Evolutionary conservation across 202 grass and related monocot genomes (phyloP).

Genomic region (Setaria viridis): DNA sequence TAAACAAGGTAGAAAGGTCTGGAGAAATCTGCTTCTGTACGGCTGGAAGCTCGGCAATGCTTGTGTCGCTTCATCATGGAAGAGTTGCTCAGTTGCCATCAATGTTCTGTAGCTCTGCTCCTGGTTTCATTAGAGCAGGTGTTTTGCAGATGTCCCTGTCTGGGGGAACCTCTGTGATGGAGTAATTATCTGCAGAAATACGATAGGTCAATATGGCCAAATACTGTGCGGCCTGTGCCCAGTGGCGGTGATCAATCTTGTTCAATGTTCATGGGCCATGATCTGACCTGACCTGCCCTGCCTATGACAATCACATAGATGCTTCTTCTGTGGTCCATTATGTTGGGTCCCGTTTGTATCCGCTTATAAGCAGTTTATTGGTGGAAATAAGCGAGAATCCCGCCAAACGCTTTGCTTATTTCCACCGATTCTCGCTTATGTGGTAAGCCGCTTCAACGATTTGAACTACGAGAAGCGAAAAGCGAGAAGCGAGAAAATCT

Average conservation of each 20-base stretch:
- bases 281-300: neutral
- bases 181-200: slow-evolving; percentile 1
- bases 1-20: neutral
- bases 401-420: too few species aligned
- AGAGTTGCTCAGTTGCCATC: neutral
- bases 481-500: too few species aligned
- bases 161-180: neutral
- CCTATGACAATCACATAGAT: neutral
- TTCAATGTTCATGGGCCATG: slow-evolving; percentile 16
- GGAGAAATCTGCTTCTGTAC: neutral
- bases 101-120: neutral
- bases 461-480: too few species aligned
- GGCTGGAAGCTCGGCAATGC: neutral
- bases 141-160: slow-evolving; percentile 6
- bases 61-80: neutral
- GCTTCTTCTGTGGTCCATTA: slow-evolving; percentile 42
- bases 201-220: neutral
- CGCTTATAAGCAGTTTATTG: too few species aligned
- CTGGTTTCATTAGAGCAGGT: neutral
- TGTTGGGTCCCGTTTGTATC: neutral
- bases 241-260: neutral
- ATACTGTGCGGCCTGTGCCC: neutral
- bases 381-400: too few species aligned
- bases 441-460: too few species aligned
- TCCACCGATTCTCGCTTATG: too few species aligned